phyloP scores from a whole-genome alignment of 1,284 basidiomycete genomes.

The Bjerkandera adusta region DNA sequence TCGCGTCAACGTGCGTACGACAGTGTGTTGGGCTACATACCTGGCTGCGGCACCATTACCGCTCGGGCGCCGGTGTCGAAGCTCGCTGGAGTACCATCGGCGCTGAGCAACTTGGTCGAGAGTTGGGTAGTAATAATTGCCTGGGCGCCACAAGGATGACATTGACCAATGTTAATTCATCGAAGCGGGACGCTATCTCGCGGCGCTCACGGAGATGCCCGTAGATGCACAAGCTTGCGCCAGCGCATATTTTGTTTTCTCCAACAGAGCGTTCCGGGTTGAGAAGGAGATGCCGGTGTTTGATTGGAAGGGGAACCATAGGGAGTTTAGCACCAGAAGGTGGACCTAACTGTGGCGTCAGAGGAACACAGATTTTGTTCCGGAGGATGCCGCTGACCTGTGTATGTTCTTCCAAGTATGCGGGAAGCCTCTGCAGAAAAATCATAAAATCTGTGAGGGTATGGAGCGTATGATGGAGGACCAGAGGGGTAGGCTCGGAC shows the following conservation, averaged over 20 bases:
- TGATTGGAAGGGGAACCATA: constrained; percentile 64
- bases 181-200: not conserved
- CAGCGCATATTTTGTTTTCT: constrained; percentile 51
- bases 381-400: constrained; percentile 37
- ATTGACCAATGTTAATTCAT: not conserved
- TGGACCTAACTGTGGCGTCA: constrained; percentile 39
- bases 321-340: constrained; percentile 62
- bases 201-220: constrained; percentile 46
- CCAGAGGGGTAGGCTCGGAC: constrained; percentile 29
- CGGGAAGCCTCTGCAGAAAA: constrained; percentile 54
- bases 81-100: constrained; percentile 58
- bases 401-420: constrained; percentile 42
- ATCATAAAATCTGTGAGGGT: constrained; percentile 54
- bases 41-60: constrained; percentile 62
- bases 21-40: constrained; percentile 30
- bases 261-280: constrained; percentile 43
- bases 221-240: constrained; percentile 45
- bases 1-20: constrained; percentile 1
- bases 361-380: constrained; percentile 1
- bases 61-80: constrained; percentile 62
- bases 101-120: constrained; percentile 60
- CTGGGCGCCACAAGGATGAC: constrained; percentile 33
- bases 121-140: constrained; percentile 67
- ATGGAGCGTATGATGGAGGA: constrained; percentile 45
- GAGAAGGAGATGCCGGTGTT: constrained; percentile 34